These are phyloP conservation scores for Plasmodium fragile DNA, from an alignment of 169 alveolate genomes.

Conservation along the genomic window DNA sequence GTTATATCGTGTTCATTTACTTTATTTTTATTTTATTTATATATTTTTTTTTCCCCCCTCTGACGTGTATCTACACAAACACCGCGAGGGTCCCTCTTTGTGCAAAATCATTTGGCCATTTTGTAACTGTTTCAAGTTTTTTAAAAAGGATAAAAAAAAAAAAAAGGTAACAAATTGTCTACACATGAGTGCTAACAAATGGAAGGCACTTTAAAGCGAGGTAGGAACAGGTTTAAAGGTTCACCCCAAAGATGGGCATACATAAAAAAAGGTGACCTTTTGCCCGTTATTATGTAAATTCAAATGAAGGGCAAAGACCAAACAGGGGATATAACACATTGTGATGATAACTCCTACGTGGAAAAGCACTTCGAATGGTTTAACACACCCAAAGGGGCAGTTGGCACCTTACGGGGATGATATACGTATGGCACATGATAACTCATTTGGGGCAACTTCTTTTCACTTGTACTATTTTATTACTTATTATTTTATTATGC, in stretches of 20 bases:
- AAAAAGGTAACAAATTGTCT: neutral
- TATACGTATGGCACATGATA: neutral
- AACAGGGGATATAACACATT: neutral
- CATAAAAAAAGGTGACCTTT: slow-evolving; percentile 1
- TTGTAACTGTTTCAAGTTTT: neutral
- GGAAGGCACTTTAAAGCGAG: neutral
- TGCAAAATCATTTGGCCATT: neutral
- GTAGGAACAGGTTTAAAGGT: neutral
- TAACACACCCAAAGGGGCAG: neutral
- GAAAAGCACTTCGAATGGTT: neutral
- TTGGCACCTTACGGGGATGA: neutral
- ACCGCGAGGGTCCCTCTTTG: neutral
- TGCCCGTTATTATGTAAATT: neutral
- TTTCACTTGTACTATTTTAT: no score
- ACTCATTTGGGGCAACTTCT: neutral
- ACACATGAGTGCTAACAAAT: neutral
- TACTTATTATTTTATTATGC: neutral
- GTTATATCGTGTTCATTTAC: neutral
- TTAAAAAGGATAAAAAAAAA: neutral
- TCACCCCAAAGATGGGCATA: neutral
- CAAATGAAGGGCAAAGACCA: neutral
- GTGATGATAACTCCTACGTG: neutral
- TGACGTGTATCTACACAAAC: neutral
- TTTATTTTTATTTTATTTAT: neutral
- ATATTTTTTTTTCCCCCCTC: neutral